A percentile compares a stretch with the other conserved stretches of the same genome.
phyloP scores from a whole-genome alignment of 169 alveolate genomes.

The Plasmodium malariae region DNA sequence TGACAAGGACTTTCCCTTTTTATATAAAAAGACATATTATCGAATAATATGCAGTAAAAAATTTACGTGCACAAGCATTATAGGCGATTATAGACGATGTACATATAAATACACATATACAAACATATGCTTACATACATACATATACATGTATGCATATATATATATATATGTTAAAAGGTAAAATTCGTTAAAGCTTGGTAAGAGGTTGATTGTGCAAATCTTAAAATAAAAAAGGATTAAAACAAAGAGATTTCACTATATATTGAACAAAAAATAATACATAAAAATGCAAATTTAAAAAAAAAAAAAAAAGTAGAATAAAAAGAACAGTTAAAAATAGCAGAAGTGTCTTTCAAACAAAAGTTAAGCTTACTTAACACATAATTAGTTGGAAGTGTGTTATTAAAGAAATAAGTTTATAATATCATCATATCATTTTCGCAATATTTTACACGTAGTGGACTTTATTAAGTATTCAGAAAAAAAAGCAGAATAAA shows the following conservation, averaged over 20 bases:
- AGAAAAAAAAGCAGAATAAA: neutral
- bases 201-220: too few relatives aligned
- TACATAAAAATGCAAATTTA: too few relatives aligned
- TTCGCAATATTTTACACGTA: neutral
- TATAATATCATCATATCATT: too few relatives aligned
- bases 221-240: too few relatives aligned
- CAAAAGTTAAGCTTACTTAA: neutral
- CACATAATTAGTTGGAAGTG: too few relatives aligned
- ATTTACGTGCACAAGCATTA: neutral
- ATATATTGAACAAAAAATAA: too few relatives aligned
- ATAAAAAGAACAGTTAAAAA: slow-evolving; percentile 5
- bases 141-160: neutral
- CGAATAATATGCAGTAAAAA: neutral
- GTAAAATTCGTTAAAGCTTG: too few relatives aligned
- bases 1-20: neutral
- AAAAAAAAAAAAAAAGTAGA: neutral
- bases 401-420: too few relatives aligned
- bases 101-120: too few relatives aligned
- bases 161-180: too few relatives aligned
- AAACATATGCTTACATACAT: neutral
- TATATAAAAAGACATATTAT: neutral
- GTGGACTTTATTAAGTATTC: neutral
- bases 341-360: slow-evolving; percentile 8
- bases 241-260: too few relatives aligned
- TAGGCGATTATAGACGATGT: too few relatives aligned